Base-by-base conservation (phyloP, 2,329 filamentous ascomycete species). In the Sporothrix brunneoviolacea region DNA sequence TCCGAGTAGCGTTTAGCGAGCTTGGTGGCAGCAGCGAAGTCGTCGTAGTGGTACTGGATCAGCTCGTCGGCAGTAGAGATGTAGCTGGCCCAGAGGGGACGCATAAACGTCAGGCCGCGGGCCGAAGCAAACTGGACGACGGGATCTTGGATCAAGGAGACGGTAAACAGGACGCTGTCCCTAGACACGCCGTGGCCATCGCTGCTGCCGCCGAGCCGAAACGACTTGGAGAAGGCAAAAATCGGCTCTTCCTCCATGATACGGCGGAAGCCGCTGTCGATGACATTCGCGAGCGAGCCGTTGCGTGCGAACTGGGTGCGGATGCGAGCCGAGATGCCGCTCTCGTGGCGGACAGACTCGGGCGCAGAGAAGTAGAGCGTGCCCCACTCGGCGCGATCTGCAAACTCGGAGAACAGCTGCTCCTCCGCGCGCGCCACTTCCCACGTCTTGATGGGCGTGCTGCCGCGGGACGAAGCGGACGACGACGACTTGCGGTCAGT, bases 361-460 rank as follows among this genome's bases (percentile, higher is more conserved):
- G 88, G 86, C 2, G 75, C 88, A 19, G 84, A 84, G 62, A 94
- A 88, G 65, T 88, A 79, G 51, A 94, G 66, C 24, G 82, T 84
- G 4, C 89, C 89, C 89, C 89, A 94, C 76, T 94, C 88, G 1
- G 85, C 79, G 38, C 84, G 83, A 60, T 94, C 89, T 38, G 68
- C 68, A 50, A 76, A 76, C 65, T 94, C 89, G 1, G 84, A 87
- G 48, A 93, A 78, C n/a, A 87, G 71, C 63, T 84, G 73, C 65
- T 91, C 79, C 7, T 73, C 63, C 52, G 69, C 69, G 35, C 82
- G 74, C 50, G 75, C 73, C 27, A 88, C 71, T 54, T 73, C 79
- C 82, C 83, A 88, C 1, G 81, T 83, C 68, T 87, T 86, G 52
- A 86, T 50, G 33, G 54, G 33, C 4, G 32, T 22, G 37, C 44